phyloP scores from a whole-genome alignment of 495 filamentous ascomycete genomes.

The Coniosporium apollinis region DNA sequence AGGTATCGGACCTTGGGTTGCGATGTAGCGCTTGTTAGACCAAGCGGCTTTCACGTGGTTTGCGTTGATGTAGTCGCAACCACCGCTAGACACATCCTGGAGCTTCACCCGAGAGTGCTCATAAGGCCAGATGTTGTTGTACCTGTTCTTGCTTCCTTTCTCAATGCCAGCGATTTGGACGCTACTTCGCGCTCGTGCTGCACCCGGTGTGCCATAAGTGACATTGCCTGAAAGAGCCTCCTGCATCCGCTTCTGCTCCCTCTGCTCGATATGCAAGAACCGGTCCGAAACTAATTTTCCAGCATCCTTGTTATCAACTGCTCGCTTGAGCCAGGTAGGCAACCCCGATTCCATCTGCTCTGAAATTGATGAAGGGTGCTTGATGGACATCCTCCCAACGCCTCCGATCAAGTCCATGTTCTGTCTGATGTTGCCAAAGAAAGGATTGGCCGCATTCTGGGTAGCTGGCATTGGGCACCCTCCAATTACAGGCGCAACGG shows the following conservation, averaged over 20 bases:
- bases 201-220: slow-evolving; percentile 30
- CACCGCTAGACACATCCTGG: slow-evolving; percentile 46
- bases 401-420: slow-evolving; percentile 92
- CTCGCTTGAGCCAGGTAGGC: slow-evolving; percentile 62
- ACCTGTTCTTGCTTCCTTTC: slow-evolving; percentile 85
- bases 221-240: slow-evolving; percentile 59
- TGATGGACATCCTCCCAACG: slow-evolving; percentile 74
- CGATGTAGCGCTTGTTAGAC: slow-evolving; percentile 84
- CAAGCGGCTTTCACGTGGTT: slow-evolving; percentile 63
- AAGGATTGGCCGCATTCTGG: slow-evolving; percentile 58
- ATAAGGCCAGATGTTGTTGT: slow-evolving; percentile 95
- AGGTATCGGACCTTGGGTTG: slow-evolving; percentile 84
- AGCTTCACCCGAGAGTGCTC: slow-evolving; percentile 83
- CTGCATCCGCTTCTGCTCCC: slow-evolving; percentile 79
- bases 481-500: slow-evolving; percentile 60
- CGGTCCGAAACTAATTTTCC: slow-evolving; percentile 68
- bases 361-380: slow-evolving; percentile 43
- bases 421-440: slow-evolving; percentile 91
- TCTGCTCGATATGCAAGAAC: slow-evolving; percentile 69
- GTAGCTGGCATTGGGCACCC: slow-evolving; percentile 68
- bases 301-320: slow-evolving; percentile 45
- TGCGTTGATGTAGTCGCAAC: slow-evolving; percentile 92
- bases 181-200: slow-evolving; percentile 3
- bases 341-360: slow-evolving; percentile 29
- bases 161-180: slow-evolving; percentile 75